A percentile compares a stretch with the other conserved stretches of the same genome.
phyloP scores from a whole-genome alignment of 208 protist species.

The Leishmania lainsoni region DNA sequence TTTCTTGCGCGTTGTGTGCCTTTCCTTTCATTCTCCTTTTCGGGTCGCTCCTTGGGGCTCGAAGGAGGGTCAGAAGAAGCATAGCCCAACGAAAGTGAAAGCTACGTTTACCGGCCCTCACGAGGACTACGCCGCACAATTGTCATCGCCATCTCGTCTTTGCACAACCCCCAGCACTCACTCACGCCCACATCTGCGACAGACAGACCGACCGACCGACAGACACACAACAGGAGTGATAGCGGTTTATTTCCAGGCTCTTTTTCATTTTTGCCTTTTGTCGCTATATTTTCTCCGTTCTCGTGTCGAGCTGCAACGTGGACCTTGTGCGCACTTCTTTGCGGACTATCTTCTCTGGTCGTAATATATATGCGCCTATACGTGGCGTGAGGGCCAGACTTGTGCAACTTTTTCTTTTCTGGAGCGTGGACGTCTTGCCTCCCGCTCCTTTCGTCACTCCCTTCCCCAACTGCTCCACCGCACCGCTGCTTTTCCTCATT shows the following conservation, averaged over 20 bases:
- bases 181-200: not conserved
- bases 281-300: not conserved
- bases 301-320: not conserved
- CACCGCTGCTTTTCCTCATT: too few species aligned
- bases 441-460: not conserved
- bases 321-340: not conserved
- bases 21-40: not conserved
- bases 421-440: not conserved
- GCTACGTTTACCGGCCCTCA: not conserved
- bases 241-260: not conserved
- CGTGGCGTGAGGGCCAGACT: not conserved
- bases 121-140: not conserved
- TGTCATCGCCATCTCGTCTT: not conserved
- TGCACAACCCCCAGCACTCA: not conserved
- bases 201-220: not conserved
- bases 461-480: not conserved
- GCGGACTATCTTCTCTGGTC: not conserved
- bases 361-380: not conserved
- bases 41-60: not conserved
- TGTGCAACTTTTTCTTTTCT: not conserved
- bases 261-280: constrained; percentile 14
- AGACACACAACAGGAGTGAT: not conserved
- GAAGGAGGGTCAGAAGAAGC: not conserved
- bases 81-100: not conserved
- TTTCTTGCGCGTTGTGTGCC: not conserved